Conservation (phyloP, 805 yeast genomes). For the Saccharomycopsis selenospora region DNA sequence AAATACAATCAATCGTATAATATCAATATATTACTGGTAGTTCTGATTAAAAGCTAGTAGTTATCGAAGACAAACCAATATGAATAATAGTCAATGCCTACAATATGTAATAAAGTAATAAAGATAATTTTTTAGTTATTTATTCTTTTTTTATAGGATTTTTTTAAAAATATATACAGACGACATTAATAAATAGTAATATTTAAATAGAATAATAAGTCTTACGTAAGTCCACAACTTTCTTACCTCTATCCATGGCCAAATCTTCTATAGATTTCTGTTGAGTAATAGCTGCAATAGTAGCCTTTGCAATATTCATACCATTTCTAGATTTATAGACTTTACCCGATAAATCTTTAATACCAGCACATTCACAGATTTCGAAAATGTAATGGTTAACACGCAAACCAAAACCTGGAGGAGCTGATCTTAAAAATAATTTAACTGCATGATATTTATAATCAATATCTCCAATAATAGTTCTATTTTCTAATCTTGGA, state of each 20-base stretch:
- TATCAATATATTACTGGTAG: too few species aligned
- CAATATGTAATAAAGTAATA: too few species aligned
- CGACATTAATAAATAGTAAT: neutral
- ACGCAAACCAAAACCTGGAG: slow-evolving; percentile 89
- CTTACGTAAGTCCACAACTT: slow-evolving; percentile 86
- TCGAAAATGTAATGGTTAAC: slow-evolving; percentile 87
- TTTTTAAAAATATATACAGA: slow-evolving; percentile 1
- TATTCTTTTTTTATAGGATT: too few species aligned
- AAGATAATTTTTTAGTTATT: too few species aligned
- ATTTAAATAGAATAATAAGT: slow-evolving; percentile 57
- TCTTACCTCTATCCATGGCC: slow-evolving; percentile 90
- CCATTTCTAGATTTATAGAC: slow-evolving; percentile 88
- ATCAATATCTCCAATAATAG: slow-evolving; percentile 77
- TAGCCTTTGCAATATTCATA: slow-evolving; percentile 89
- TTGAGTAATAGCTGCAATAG: slow-evolving; percentile 73
- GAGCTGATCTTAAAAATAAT: slow-evolving; percentile 74
- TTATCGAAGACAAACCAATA: too few species aligned
- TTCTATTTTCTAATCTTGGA: slow-evolving; percentile 86
- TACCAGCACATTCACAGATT: slow-evolving; percentile 88
- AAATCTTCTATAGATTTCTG: slow-evolving; percentile 82
- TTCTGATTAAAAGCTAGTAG: too few species aligned
- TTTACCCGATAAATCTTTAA: slow-evolving; percentile 86
- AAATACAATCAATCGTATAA: too few species aligned
- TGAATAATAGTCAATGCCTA: too few species aligned
- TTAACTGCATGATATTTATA: slow-evolving; percentile 83